Evolutionary conservation across 164 flowering plant genomes (phyloP).

Genomic region (Macadamia integrifolia): DNA sequence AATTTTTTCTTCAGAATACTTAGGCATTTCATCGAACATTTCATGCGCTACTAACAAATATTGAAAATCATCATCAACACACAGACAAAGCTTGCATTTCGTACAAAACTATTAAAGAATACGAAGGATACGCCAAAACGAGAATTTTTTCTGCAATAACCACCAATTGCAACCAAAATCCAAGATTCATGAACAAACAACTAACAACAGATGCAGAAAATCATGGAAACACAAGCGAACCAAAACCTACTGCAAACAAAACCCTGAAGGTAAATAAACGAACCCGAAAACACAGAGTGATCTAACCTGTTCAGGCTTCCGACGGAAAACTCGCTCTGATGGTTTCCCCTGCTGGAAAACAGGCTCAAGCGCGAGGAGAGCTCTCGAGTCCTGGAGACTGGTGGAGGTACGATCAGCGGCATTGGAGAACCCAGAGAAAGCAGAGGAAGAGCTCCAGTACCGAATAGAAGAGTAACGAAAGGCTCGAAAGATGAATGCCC

Average conservation of each 20-base stretch:
- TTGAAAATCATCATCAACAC: too few species aligned
- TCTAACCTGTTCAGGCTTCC: conserved; percentile 32
- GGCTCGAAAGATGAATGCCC: conserved; percentile 1
- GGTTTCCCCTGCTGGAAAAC: conserved; percentile 37
- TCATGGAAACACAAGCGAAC: background rate
- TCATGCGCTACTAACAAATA: too few species aligned
- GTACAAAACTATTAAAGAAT: too few species aligned
- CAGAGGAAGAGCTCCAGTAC: conserved; percentile 9
- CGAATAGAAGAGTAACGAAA: conserved; percentile 2
- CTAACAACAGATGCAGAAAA: too few species aligned
- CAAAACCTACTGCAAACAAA: background rate
- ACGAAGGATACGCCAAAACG: too few species aligned
- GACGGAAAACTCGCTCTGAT: conserved; percentile 30
- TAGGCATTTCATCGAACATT: too few species aligned
- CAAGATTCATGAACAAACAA: too few species aligned
- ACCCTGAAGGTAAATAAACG: background rate
- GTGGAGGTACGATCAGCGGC: conserved; percentile 23
- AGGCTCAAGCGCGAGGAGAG: conserved; percentile 21
- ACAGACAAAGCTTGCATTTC: too few species aligned
- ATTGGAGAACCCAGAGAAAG: conserved; percentile 5
- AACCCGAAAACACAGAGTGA: background rate
- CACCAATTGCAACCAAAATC: too few species aligned
- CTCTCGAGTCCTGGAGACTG: conserved; percentile 8
- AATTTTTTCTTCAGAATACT: too few species aligned
- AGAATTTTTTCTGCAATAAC: too few species aligned